These are phyloP conservation scores for Geotrichum citri-aurantii DNA, from an alignment of 1,139 yeast genomes.

Conservation along the genomic window DNA sequence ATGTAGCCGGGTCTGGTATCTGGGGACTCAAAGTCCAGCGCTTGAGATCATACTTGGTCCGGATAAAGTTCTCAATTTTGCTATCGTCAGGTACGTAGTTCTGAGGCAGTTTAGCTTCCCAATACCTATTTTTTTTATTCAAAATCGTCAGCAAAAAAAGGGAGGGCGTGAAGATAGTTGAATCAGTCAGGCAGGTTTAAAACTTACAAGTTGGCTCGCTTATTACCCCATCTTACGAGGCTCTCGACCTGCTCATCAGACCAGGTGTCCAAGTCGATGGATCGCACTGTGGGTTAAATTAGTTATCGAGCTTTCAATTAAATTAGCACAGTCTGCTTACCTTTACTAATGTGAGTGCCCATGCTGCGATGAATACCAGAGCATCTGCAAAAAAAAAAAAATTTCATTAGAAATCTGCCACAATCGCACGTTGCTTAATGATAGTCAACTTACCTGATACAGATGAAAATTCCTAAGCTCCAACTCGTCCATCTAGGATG, in stretches of 20 bases:
- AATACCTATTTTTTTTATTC: conserved; percentile 34
- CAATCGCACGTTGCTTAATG: background rate
- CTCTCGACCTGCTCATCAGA: conserved; percentile 83
- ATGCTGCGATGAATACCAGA: conserved; percentile 92
- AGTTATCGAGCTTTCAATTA: background rate
- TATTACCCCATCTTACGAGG: conserved; percentile 85
- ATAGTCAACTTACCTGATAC: conserved; percentile 45
- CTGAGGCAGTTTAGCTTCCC: conserved; percentile 77
- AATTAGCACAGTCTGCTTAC: conserved; percentile 20
- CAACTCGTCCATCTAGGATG: conserved; percentile 99
- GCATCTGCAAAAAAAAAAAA: conserved; percentile 46
- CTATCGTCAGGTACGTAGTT: conserved; percentile 74
- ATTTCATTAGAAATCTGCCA: background rate
- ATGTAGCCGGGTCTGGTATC: conserved; percentile 55
- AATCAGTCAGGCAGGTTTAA: background rate
- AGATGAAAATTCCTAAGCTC: conserved; percentile 87
- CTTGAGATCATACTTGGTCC: conserved; percentile 84
- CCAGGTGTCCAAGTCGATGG: conserved; percentile 95
- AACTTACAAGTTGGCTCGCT: conserved; percentile 55
- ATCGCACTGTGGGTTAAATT: conserved; percentile 33
- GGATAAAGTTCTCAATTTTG: conserved; percentile 81
- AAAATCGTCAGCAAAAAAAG: background rate
- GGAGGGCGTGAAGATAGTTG: too few relatives aligned
- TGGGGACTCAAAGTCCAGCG: conserved; percentile 62
- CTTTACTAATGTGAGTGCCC: conserved; percentile 77